phyloP scores from a whole-genome alignment of 2,329 filamentous ascomycete genomes.

The Fusarium zealandicum region DNA sequence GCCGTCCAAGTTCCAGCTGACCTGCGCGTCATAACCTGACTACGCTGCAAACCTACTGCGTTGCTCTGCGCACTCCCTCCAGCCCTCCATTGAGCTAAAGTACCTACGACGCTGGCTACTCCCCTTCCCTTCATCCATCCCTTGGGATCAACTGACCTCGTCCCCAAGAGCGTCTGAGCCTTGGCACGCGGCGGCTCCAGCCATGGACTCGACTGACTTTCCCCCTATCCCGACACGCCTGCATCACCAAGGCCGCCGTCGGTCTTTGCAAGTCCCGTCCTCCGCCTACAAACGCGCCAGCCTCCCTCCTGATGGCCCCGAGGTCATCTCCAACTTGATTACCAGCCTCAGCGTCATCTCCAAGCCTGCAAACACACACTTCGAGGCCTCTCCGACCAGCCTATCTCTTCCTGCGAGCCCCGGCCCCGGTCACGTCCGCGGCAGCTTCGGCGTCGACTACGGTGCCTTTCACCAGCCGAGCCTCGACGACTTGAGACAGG shows the following conservation, averaged over 20 bases:
- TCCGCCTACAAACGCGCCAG: constrained; percentile 28
- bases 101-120: not conserved
- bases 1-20: not conserved
- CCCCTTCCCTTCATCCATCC: not conserved
- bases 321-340: constrained; percentile 74
- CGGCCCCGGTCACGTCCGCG: constrained; percentile 52
- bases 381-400: constrained; percentile 63
- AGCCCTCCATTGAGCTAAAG: not conserved
- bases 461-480: constrained; percentile 65
- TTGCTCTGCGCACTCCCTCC: not conserved
- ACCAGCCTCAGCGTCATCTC: constrained; percentile 74
- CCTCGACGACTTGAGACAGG: constrained; percentile 57
- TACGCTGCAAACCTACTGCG: not conserved
- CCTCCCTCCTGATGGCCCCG: constrained; percentile 63
- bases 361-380: constrained; percentile 71
- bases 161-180: constrained; percentile 12
- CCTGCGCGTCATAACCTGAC: not conserved
- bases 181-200: constrained; percentile 26
- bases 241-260: constrained; percentile 31
- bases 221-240: constrained; percentile 46
- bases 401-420: constrained; percentile 49
- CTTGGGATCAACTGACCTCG: constrained; percentile 25
- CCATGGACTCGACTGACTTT: constrained; percentile 41
- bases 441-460: constrained; percentile 77
- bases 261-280: constrained; percentile 26